Conservation (phyloP, 352 stramenopile species). For the Pythium scleroteichum region DNA sequence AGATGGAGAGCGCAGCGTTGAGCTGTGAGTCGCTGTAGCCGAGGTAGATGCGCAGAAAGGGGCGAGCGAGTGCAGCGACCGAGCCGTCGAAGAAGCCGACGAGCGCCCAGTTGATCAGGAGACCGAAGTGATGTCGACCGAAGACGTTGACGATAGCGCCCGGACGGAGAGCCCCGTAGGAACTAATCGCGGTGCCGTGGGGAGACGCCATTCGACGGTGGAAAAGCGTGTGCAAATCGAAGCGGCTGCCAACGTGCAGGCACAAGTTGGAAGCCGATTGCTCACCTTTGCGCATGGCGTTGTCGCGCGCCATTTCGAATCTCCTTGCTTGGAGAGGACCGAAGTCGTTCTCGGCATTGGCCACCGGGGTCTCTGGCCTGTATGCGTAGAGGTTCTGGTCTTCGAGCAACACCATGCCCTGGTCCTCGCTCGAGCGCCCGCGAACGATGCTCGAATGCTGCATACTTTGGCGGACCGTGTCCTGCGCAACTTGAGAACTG, state of each 20-base stretch:
- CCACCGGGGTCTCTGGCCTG: neutral
- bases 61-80: conserved; percentile 16
- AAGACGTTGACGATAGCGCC: conserved; percentile 6
- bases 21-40: conserved; percentile 17
- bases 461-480: too few relatives aligned
- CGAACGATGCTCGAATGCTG: too few relatives aligned
- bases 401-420: neutral
- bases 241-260: neutral
- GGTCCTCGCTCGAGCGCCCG: too few relatives aligned
- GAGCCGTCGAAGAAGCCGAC: conserved; percentile 33
- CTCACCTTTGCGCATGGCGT: too few relatives aligned
- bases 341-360: too few relatives aligned
- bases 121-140: conserved; percentile 2
- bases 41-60: conserved; percentile 31
- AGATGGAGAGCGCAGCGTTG: conserved; percentile 3
- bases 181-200: conserved; percentile 1
- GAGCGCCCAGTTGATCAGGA: conserved; percentile 31
- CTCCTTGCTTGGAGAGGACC: too few relatives aligned
- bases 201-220: conserved; percentile 7
- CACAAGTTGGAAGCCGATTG: too few relatives aligned
- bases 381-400: neutral
- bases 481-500: too few relatives aligned
- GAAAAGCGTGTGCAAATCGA: neutral
- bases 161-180: conserved; percentile 1
- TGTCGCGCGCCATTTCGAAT: too few relatives aligned